Evolutionary conservation across 345 rosid genomes (phyloP).

Genomic region (Boechera divaricarpa): DNA sequence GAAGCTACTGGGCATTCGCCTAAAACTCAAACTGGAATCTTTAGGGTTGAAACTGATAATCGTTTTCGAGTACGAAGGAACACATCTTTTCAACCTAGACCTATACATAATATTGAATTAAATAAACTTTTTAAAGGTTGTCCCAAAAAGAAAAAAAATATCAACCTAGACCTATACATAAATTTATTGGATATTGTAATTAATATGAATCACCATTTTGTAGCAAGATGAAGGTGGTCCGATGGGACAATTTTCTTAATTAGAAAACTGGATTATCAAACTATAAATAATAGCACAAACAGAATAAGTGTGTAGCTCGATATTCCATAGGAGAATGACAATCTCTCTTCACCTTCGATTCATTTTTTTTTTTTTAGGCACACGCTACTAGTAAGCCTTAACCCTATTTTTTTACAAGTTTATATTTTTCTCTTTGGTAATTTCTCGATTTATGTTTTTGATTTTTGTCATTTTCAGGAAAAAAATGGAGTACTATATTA

Average conservation of each 20-base stretch:
- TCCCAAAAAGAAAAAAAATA: background rate
- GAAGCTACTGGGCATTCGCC: too few relatives aligned
- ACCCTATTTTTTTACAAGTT: background rate
- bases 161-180: background rate
- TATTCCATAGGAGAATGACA: too few relatives aligned
- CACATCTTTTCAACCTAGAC: too few relatives aligned
- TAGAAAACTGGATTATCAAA: background rate
- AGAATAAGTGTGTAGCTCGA: background rate
- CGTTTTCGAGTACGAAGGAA: too few relatives aligned
- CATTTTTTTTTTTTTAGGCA: background rate
- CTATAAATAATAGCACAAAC: too few relatives aligned
- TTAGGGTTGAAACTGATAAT: too few relatives aligned
- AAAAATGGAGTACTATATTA: background rate
- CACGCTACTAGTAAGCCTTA: slow-evolving; percentile 8
- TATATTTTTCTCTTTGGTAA: background rate
- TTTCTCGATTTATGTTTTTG: background rate
- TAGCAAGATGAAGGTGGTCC: background rate
- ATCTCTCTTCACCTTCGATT: background rate
- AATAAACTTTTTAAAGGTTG: background rate
- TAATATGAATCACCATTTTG: background rate
- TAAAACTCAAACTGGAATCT: too few relatives aligned
- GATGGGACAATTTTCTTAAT: background rate
- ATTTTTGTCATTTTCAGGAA: background rate
- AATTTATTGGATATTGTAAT: background rate
- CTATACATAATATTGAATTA: background rate